Evolutionary conservation across 2,329 filamentous ascomycete species (phyloP).

Genomic region (Cladosporium sp.): DNA sequence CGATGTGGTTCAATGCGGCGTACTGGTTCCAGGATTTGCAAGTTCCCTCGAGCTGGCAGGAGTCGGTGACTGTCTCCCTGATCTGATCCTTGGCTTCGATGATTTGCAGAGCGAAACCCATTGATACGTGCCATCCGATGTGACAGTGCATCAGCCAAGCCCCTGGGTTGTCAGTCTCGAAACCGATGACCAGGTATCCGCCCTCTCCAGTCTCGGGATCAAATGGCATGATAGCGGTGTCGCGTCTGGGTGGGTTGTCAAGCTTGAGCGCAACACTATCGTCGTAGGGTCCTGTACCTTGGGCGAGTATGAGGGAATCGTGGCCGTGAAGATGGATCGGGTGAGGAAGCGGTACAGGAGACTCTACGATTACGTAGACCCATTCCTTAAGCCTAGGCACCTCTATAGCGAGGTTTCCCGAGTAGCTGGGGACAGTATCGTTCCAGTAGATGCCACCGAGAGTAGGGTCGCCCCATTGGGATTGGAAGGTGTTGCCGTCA

Average conservation of each 20-base stretch:
- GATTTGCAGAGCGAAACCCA: slow-evolving; percentile 23
- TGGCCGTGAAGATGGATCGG: slow-evolving; percentile 34
- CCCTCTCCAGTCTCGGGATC: slow-evolving; percentile 11
- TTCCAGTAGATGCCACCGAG: slow-evolving; percentile 22
- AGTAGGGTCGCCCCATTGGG: slow-evolving; percentile 35
- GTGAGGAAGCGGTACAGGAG: slow-evolving; percentile 27
- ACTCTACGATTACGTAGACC: slow-evolving; percentile 44
- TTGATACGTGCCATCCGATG: slow-evolving; percentile 24
- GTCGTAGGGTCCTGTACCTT: slow-evolving; percentile 24
- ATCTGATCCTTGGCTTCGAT: slow-evolving; percentile 22
- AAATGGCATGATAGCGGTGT: slow-evolving; percentile 25
- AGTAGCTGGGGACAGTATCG: slow-evolving; percentile 31
- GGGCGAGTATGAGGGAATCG: slow-evolving; percentile 38
- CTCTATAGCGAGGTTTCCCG: slow-evolving; percentile 34
- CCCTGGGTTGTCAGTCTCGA: slow-evolving; percentile 28
- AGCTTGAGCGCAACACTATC: slow-evolving; percentile 23
- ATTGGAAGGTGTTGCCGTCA: slow-evolving; percentile 36
- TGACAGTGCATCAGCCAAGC: slow-evolving; percentile 24
- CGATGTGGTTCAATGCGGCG: slow-evolving; percentile 15
- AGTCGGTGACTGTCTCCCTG: slow-evolving; percentile 24
- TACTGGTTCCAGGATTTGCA: slow-evolving; percentile 22
- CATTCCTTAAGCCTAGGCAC: slow-evolving; percentile 32
- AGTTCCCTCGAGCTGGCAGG: slow-evolving; percentile 20
- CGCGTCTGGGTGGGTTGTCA: slow-evolving; percentile 27
- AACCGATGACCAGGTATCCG: slow-evolving; percentile 27